Evolutionary conservation across 768 basidiomycete species (phyloP), one percentile per base, ranked within the genome.

Genomic region (Candolleomyces eurysporus): DNA sequence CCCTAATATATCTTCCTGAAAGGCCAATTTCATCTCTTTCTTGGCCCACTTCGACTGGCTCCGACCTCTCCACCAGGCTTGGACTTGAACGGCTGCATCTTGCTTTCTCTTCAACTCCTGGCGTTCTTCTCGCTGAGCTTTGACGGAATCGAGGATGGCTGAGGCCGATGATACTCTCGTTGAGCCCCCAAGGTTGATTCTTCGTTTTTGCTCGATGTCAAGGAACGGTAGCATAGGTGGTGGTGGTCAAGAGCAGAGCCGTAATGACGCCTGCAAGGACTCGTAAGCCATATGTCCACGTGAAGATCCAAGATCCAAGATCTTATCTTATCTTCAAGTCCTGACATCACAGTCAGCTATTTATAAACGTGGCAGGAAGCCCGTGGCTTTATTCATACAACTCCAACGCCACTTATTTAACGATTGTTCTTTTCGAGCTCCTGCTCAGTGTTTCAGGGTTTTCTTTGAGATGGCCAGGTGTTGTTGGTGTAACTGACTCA

Each of bases 141-240:
- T 87, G 21, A 87, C 91, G 57, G 82, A 78, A 65, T 82, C 79
- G 55, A 92, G 75, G 67, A 94, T 82, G 36, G 82, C 75, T 13
- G 80, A 73, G 46, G 86, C 82, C 0, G 84, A 81, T 8, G 84
- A 67, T 3, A 78, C 80, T 46, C 45, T 46, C 45, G 45, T 46
- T 46, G 45, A 6, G 4, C 45, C 92, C 16, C 92, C 92, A 19
- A 93, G 81, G 69, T 93, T 92, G 65, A 93, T 93, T 66, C 82
- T 79, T 48, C 87, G 82, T 59, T 84, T 79, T 48, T 76, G 74
- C 56, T 87, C 82, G 66, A 79, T 77, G 42, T 78, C 80, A 65
- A 86, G 84, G 49, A 85, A 53, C 16, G 81, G 79, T 42, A 72
- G 53, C 72, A 73, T 73, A 50, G 52, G 16, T 36, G 5, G 36